A percentile compares a stretch with the other conserved stretches of the same genome.
These are phyloP conservation scores for Talaromyces pinophilus DNA, from an alignment of 2,329 filamentous ascomycete genomes.

Conservation along the genomic window DNA sequence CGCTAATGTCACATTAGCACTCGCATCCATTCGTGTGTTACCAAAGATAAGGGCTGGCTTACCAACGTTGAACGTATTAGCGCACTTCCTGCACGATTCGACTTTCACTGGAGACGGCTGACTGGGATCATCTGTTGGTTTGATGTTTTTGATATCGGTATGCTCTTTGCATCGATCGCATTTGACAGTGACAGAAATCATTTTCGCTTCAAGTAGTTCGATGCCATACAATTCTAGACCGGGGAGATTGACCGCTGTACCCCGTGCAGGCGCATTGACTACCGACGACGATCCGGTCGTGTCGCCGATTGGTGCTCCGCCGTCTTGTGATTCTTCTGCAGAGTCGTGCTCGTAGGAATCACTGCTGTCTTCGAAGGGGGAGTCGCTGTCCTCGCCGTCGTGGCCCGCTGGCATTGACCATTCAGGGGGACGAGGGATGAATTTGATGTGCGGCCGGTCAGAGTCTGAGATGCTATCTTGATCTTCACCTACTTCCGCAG, in stretches of 20 bases:
- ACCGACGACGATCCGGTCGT: slow-evolving; percentile 25
- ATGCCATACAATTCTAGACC: slow-evolving; percentile 74
- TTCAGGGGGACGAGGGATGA: slow-evolving; percentile 75
- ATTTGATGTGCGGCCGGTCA: slow-evolving; percentile 65
- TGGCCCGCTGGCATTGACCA: slow-evolving; percentile 55
- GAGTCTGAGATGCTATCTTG: background rate
- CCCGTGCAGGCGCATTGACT: slow-evolving; percentile 58
- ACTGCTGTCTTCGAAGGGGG: slow-evolving; percentile 22
- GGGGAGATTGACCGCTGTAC: slow-evolving; percentile 78
- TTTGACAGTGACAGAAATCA: slow-evolving; percentile 70
- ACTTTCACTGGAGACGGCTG: slow-evolving; percentile 44
- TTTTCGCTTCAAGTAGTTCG: slow-evolving; percentile 69
- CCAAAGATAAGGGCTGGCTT: slow-evolving; percentile 6
- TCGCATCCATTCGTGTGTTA: background rate
- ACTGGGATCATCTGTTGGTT: slow-evolving; percentile 51
- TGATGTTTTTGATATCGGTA: slow-evolving; percentile 68
- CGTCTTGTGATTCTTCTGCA: slow-evolving; percentile 48
- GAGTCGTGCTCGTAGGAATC: slow-evolving; percentile 48
- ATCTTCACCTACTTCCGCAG: background rate
- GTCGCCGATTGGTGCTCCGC: slow-evolving; percentile 38
- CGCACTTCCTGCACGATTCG: slow-evolving; percentile 59
- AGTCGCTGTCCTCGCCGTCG: slow-evolving; percentile 38
- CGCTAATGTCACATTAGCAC: slow-evolving; percentile 31
- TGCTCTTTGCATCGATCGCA: slow-evolving; percentile 76
- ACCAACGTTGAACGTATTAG: slow-evolving; percentile 52